Percentiles rank a stretch among this genome's conserved stretches.
phyloP scores from a whole-genome alignment of 2,329 filamentous ascomycete species.

The Fusarium compactum region DNA sequence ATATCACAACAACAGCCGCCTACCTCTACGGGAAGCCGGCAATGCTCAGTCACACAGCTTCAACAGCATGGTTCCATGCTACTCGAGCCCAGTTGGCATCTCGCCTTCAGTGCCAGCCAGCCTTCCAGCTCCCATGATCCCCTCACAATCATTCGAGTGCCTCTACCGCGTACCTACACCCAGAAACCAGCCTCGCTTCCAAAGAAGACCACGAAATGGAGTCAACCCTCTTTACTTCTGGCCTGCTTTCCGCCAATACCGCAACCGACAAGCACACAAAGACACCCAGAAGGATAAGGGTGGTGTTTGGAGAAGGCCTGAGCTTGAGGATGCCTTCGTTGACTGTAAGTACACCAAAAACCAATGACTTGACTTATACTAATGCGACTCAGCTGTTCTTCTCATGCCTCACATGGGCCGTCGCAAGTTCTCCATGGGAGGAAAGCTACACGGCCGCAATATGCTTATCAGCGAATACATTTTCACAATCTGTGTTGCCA shows the following conservation, averaged over 20 bases:
- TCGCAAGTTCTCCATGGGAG: conserved; percentile 73
- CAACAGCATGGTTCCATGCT: conserved; percentile 59
- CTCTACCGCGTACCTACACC: conserved; percentile 55
- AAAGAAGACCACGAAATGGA: conserved; percentile 53
- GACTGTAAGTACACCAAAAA: conserved; percentile 64
- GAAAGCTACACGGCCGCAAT: conserved; percentile 74
- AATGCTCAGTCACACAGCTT: conserved; percentile 62
- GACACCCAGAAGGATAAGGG: conserved; percentile 68
- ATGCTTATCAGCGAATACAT: conserved; percentile 78
- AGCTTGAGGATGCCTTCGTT: conserved; percentile 74
- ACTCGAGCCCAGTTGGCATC: conserved; percentile 57
- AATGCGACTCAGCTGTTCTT: conserved; percentile 66
- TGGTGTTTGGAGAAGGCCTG: conserved; percentile 66
- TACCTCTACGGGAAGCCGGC: conserved; percentile 65
- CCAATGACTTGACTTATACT: conserved; percentile 25
- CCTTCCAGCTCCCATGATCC: conserved; percentile 64
- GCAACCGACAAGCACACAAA: conserved; percentile 73
- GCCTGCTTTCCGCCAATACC: conserved; percentile 73
- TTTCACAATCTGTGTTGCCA: conserved; percentile 57
- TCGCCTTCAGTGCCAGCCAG: conserved; percentile 61
- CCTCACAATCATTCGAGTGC: conserved; percentile 61
- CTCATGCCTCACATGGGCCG: conserved; percentile 75
- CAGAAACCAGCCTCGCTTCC: conserved; percentile 53
- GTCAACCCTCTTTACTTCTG: conserved; percentile 72
- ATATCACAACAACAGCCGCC: conserved; percentile 52